Percentiles rank a stretch among this genome's conserved stretches.
phyloP scores from a whole-genome alignment of 805 yeast species.

The Yamadazyma kitorensis region DNA sequence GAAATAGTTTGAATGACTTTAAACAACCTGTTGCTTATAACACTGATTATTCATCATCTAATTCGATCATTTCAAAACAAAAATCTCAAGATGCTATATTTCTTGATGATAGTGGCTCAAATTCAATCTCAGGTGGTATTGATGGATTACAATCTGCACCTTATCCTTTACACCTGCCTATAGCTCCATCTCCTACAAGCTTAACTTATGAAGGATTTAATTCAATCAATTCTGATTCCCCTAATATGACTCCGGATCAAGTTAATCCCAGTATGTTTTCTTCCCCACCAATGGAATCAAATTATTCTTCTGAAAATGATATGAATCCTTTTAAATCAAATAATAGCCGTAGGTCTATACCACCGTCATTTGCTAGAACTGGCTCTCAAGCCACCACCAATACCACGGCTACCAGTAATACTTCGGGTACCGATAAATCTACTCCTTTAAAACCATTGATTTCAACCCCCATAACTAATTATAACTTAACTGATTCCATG shows the following conservation, averaged over 20 bases:
- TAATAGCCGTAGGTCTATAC: not conserved
- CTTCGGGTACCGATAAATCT: conserved; percentile 2
- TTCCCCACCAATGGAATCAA: too few relatives aligned
- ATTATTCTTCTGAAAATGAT: too few relatives aligned
- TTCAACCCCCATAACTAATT: conserved; percentile 15
- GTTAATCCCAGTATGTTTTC: not conserved
- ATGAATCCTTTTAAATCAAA: not conserved
- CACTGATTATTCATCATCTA: not conserved
- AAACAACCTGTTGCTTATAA: not conserved
- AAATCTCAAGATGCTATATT: too few relatives aligned
- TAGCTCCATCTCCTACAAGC: conserved; percentile 12
- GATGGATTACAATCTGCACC: not conserved
- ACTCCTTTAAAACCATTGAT: conserved; percentile 12
- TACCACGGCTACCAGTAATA: not conserved
- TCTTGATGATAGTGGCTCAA: too few relatives aligned
- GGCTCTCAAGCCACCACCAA: conserved; percentile 10
- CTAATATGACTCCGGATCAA: conserved; percentile 1
- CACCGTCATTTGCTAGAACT: conserved; percentile 5
- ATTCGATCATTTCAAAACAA: conserved; percentile 1
- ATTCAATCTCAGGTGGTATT: too few relatives aligned
- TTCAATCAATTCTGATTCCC: conserved; percentile 4
- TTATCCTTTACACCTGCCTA: conserved; percentile 18
- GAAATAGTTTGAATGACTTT: conserved; percentile 1
- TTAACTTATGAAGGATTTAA: conserved; percentile 3
- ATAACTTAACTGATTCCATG: conserved; percentile 6